A percentile compares a stretch with the other conserved stretches of the same genome.
phyloP scores from a whole-genome alignment of 805 yeast genomes.

The Wickerhamiella azymoides region DNA sequence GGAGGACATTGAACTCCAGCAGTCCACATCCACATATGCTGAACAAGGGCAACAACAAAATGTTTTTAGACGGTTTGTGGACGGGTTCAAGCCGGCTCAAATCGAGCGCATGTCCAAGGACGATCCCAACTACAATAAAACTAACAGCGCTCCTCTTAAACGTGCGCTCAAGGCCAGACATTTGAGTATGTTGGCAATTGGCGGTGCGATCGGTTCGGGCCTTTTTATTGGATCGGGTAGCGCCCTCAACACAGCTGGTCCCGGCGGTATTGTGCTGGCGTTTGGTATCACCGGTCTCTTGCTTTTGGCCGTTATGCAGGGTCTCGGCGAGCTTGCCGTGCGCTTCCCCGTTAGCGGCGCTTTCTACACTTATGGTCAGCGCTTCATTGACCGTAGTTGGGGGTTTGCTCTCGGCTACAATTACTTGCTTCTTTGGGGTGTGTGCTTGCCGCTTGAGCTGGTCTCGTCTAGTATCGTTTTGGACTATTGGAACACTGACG shows the following conservation, averaged over 20 bases:
- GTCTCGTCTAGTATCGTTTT: conserved; percentile 45
- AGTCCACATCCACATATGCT: not conserved
- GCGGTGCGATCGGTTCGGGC: conserved; percentile 77
- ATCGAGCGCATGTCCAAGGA: conserved; percentile 22
- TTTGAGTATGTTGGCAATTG: conserved; percentile 38
- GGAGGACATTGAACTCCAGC: not conserved
- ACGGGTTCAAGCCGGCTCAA: conserved; percentile 23
- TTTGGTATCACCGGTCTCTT: conserved; percentile 47
- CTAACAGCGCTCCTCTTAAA: conserved; percentile 43
- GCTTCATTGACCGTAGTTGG: conserved; percentile 47
- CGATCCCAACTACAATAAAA: conserved; percentile 27
- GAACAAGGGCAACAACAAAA: not conserved
- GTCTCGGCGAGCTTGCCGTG: conserved; percentile 58
- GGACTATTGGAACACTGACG: conserved; percentile 35
- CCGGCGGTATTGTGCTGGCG: conserved; percentile 47
- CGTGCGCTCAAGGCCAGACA: conserved; percentile 29
- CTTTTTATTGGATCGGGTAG: conserved; percentile 42
- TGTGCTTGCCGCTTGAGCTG: conserved; percentile 48
- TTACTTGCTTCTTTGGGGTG: conserved; percentile 47
- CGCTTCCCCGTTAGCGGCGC: conserved; percentile 47
- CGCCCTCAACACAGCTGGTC: conserved; percentile 35
- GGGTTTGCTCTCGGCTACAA: conserved; percentile 62
- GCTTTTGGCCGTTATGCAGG: conserved; percentile 48
- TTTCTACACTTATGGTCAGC: conserved; percentile 40
- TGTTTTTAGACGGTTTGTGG: conserved; percentile 1